Evolutionary conservation across 768 basidiomycete species (phyloP).

Genomic region (Lactarius sanguifluus): DNA sequence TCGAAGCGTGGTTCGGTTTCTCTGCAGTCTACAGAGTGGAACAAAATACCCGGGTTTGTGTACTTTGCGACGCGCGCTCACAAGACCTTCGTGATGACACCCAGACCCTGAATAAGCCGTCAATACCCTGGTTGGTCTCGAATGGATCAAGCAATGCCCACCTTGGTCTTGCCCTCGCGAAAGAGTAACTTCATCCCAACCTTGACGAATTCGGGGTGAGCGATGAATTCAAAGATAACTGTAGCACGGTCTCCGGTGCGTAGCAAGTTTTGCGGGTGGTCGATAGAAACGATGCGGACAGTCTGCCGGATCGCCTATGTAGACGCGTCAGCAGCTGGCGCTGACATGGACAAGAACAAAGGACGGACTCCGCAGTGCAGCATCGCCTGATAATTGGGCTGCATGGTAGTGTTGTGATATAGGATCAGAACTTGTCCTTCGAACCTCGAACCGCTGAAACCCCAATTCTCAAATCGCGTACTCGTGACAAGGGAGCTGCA

Average conservation of each 20-base stretch:
- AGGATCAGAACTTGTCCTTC: slow-evolving; percentile 93
- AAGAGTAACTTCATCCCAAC: slow-evolving; percentile 92
- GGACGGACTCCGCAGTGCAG: slow-evolving; percentile 79
- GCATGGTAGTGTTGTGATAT: slow-evolving; percentile 92
- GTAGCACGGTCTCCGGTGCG: slow-evolving; percentile 94
- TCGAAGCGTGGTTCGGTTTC: slow-evolving; percentile 60
- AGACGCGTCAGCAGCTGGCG: slow-evolving; percentile 20
- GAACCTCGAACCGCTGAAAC: slow-evolving; percentile 71
- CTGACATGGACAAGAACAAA: neutral
- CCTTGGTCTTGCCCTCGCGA: slow-evolving; percentile 95
- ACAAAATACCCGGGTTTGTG: slow-evolving; percentile 29
- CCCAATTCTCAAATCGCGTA: slow-evolving; percentile 8
- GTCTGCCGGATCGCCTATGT: slow-evolving; percentile 87
- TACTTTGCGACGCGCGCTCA: slow-evolving; percentile 38
- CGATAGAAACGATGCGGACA: slow-evolving; percentile 86
- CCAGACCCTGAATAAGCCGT: slow-evolving; percentile 55
- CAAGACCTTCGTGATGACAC: slow-evolving; percentile 68
- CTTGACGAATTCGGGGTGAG: slow-evolving; percentile 88
- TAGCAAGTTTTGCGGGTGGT: slow-evolving; percentile 84
- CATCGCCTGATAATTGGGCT: slow-evolving; percentile 95
- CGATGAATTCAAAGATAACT: slow-evolving; percentile 93
- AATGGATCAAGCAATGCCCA: slow-evolving; percentile 34
- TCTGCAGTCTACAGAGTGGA: slow-evolving; percentile 51
- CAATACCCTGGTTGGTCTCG: slow-evolving; percentile 1
- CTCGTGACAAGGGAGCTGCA: slow-evolving; percentile 20